A percentile compares a stretch with the other conserved stretches of the same genome.
Evolutionary conservation across 371 early-diverging fungal species (phyloP).

Genomic region (Dichotomocladium elegans): DNA sequence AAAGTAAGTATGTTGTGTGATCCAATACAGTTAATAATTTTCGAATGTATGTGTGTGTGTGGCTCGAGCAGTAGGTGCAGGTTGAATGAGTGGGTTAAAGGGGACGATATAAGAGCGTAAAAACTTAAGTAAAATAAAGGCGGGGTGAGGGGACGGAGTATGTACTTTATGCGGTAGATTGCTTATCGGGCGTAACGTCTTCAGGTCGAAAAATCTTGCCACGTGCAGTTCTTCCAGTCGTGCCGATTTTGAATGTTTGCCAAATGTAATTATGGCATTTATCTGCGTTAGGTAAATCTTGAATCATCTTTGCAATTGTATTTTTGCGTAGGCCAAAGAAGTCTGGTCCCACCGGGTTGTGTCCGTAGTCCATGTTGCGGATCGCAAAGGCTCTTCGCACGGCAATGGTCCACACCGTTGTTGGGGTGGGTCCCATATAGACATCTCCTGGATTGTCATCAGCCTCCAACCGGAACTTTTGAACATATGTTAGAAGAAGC

Average conservation of each 20-base stretch:
- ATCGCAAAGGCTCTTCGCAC: conserved; percentile 56
- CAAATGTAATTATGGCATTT: conserved; percentile 74
- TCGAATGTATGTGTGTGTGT: background rate
- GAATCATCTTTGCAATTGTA: conserved; percentile 86
- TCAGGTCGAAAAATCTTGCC: conserved; percentile 20
- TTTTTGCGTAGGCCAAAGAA: conserved; percentile 89
- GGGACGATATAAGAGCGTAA: background rate
- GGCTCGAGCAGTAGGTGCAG: background rate
- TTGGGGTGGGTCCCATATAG: conserved; percentile 46
- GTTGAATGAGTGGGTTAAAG: background rate
- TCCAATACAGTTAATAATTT: background rate
- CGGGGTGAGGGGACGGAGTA: background rate
- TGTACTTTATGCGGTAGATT: background rate
- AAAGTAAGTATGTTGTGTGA: no score
- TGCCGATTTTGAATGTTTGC: conserved; percentile 49
- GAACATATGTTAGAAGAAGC: background rate
- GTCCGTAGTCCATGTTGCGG: conserved; percentile 76
- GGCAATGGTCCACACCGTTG: conserved; percentile 51
- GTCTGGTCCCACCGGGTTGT: conserved; percentile 88
- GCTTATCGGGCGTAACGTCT: conserved; percentile 5
- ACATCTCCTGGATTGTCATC: conserved; percentile 33
- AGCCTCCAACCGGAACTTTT: conserved; percentile 30
- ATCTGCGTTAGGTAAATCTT: conserved; percentile 79
- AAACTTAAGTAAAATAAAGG: background rate
- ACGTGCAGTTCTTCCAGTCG: conserved; percentile 19